These are phyloP conservation scores for Halophytophthora polymorphica DNA, from an alignment of 352 stramenopile species.

Conservation along the genomic window DNA sequence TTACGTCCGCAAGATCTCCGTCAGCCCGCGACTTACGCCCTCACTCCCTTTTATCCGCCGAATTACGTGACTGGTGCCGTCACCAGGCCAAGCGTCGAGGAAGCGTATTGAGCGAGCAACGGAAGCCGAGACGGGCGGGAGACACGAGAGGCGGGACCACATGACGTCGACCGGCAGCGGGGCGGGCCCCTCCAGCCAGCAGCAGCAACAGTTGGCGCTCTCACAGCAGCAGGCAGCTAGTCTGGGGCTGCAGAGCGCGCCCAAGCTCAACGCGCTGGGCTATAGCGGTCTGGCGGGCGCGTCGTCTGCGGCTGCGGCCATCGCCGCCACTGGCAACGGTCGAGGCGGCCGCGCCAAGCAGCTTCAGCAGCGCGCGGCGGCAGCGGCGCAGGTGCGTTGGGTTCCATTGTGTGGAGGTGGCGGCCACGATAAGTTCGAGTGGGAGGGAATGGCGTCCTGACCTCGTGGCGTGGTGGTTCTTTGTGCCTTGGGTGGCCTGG, in stretches of 20 bases:
- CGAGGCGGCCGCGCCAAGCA: slow-evolving; percentile 12
- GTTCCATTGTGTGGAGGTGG: too few species aligned
- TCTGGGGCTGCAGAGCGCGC: slow-evolving; percentile 6
- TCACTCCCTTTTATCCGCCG: too few species aligned
- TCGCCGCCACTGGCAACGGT: slow-evolving; percentile 4
- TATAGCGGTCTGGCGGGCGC: background rate
- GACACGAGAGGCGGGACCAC: background rate
- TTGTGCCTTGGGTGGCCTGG: slow-evolving; percentile 2
- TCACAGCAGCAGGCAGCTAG: slow-evolving; percentile 7
- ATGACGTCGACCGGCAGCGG: slow-evolving; percentile 3
- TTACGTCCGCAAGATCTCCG: too few species aligned
- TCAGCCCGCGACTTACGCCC: too few species aligned
- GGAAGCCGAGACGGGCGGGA: too few species aligned
- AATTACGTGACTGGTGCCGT: too few species aligned
- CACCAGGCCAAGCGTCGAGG: too few species aligned
- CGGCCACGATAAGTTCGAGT: background rate
- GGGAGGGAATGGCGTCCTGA: background rate
- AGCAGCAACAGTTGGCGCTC: slow-evolving; percentile 5
- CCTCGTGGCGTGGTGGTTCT: background rate
- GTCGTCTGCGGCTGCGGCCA: background rate
- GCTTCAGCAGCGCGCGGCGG: slow-evolving; percentile 62
- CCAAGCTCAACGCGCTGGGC: background rate
- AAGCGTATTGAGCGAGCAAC: background rate
- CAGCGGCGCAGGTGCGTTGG: slow-evolving; percentile 42
- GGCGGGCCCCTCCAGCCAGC: background rate